Evolutionary conservation across 371 early-diverging fungal species (phyloP), one percentile per base, ranked within the genome.

Genomic region (Haplosporangium sp.): DNA sequence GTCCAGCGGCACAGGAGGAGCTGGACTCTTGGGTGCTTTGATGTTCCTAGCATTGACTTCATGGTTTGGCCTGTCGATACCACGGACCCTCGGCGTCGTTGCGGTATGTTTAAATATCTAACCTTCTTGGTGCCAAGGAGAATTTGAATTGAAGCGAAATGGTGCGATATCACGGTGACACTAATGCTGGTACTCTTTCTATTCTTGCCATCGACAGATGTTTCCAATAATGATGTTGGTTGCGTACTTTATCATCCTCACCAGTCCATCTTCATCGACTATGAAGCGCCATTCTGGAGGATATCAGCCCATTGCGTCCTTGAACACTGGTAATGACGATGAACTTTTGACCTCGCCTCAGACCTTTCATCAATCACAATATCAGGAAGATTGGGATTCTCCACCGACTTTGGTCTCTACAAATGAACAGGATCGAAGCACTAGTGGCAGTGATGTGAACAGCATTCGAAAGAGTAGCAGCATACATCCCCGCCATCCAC

Each of bases 1-100:
- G 86, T 69, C 80, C 23, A 76, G 80, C 14, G 86, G 86, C 20
- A 86, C 86, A 43, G 86, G 86, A 6, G 85, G 73, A 1, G 86
- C 86, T 36, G 86, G 86, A 21, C 61, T 86, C n/a, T 46, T 71
- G 21, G 86, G 86, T 2, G 59, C 84, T 7, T 46, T 86, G 38
- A 9, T 80, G 20, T 86, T 82, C 45, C 58, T 86, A 38, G 81
- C 80, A 0, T 58, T 86, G 37, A 84, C 86, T 13, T 83, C 85
- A 2, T 81, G 82, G 81, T 12, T 85, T 3, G 74, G 82, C 1
- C 53, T 83, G 45, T 67, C 81, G 2, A 62, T 75, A 7, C 48
- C 76, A 1, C 46, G 36, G 4, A 82, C 82, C 13, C 61, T 83
- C 14, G 67, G 65, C 16, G 43, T 83, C 41, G 67, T 83, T 0